Conservation (phyloP, 73 alveolate species). For the Tetrahymena borealis region DNA sequence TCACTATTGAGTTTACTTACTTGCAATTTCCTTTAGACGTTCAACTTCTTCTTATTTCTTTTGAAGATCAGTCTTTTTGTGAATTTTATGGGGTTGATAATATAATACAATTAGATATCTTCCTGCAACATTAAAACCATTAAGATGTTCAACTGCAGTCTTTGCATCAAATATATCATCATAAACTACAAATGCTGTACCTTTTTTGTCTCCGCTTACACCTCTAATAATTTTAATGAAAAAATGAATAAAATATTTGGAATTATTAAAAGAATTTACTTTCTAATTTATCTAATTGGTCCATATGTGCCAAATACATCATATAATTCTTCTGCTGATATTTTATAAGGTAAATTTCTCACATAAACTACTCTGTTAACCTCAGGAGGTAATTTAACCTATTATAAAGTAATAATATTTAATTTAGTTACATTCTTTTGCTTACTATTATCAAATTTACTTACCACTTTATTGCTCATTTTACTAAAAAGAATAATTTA, state of each 20-base stretch:
- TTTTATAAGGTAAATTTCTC: constrained; percentile 93
- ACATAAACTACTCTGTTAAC: constrained; percentile 81
- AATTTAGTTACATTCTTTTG: background rate
- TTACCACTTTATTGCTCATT: background rate
- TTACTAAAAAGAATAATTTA: background rate
- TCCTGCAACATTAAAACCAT: constrained; percentile 97
- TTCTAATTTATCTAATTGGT: constrained; percentile 91
- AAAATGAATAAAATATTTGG: background rate
- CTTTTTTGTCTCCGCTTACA: constrained; percentile 85
- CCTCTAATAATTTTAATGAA: constrained; percentile 61
- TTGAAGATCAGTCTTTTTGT: constrained; percentile 24
- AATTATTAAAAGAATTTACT: constrained; percentile 7
- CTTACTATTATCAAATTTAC: background rate
- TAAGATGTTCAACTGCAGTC: constrained; percentile 94
- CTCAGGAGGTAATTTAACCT: constrained; percentile 80
- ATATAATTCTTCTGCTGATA: constrained; percentile 95
- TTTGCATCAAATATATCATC: constrained; percentile 97
- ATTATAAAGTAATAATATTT: background rate
- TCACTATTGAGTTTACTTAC: constrained; percentile 12
- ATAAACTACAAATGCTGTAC: constrained; percentile 97
- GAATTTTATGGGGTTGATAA: constrained; percentile 37
- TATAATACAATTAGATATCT: constrained; percentile 56
- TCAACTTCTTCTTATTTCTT: constrained; percentile 26
- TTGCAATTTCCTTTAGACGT: constrained; percentile 15
- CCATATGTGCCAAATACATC: constrained; percentile 98